Percentiles rank a stretch among this genome's conserved stretches.
These are phyloP conservation scores for Suillus fuscotomentosus DNA, from an alignment of 768 basidiomycete genomes.

Conservation along the genomic window DNA sequence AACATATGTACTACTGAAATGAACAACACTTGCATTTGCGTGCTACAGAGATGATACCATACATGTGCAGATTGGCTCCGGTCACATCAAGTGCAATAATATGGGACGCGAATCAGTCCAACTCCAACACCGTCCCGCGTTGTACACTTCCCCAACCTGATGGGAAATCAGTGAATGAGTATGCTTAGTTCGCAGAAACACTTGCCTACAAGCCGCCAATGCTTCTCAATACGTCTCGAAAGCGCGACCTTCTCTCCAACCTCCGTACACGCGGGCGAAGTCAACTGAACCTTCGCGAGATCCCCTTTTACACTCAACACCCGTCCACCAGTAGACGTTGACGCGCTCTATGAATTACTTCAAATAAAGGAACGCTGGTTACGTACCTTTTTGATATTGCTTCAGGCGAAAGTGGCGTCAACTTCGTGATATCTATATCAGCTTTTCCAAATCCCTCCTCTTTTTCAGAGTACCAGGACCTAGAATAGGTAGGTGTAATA, in stretches of 20 bases:
- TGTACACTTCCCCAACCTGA: conserved; percentile 78
- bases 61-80: neutral
- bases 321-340: conserved; percentile 94
- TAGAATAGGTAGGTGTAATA: no score
- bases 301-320: conserved; percentile 94
- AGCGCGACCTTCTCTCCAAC: conserved; percentile 97
- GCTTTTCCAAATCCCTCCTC: no score
- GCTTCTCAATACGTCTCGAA: conserved; percentile 93
- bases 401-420: conserved; percentile 87
- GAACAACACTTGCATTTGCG: neutral
- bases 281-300: conserved; percentile 90
- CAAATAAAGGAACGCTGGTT: neutral
- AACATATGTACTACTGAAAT: neutral
- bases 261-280: conserved; percentile 94
- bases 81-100: neutral
- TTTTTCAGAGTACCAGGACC: no score
- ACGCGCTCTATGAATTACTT: conserved; percentile 44
- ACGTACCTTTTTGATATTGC: conserved; percentile 87
- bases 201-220: conserved; percentile 95
- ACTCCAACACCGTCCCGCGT: conserved; percentile 78
- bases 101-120: conserved; percentile 45
- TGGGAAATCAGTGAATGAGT: neutral
- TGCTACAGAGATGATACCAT: neutral
- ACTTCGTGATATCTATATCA: conserved; percentile 75
- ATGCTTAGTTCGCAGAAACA: conserved; percentile 14